phyloP scores from a whole-genome alignment of 352 stramenopile genomes.

The Plasmopara viticola region DNA sequence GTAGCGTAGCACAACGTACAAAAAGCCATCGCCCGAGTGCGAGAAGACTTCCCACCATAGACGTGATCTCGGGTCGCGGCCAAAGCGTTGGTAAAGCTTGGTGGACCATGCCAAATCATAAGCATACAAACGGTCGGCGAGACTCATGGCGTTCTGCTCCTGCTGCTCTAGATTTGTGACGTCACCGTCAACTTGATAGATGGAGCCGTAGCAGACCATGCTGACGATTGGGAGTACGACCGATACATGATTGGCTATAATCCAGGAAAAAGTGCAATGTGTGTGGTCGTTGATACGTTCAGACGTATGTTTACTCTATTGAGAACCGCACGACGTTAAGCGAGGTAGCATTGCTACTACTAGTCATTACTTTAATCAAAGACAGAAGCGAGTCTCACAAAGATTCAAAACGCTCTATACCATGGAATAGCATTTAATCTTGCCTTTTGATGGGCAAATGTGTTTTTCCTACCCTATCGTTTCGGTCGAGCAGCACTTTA shows the following conservation, averaged over 20 bases:
- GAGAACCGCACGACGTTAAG: too few species aligned
- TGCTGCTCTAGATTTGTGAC: conserved; percentile 19
- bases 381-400: too few species aligned
- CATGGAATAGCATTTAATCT: conserved; percentile 9
- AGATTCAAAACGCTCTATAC: too few species aligned
- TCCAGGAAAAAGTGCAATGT: too few species aligned
- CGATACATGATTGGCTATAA: conserved; percentile 24
- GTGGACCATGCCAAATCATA: conserved; percentile 73
- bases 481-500: conserved; percentile 37
- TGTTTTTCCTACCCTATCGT: conserved; percentile 7
- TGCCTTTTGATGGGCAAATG: conserved; percentile 38
- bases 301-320: too few species aligned
- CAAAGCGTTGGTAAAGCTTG: conserved; percentile 63
- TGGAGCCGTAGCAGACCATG: conserved; percentile 29
- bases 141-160: conserved; percentile 32
- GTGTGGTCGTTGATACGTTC: not conserved
- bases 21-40: conserved; percentile 75
- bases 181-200: conserved; percentile 20
- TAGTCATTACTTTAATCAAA: too few species aligned
- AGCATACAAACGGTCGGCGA: conserved; percentile 53
- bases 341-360: too few species aligned
- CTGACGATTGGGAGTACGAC: not conserved
- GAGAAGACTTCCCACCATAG: conserved; percentile 76
- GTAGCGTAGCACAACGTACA: conserved; percentile 34
- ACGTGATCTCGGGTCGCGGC: conserved; percentile 31